Percentiles rank a stretch among this genome's conserved stretches.
phyloP scores from a whole-genome alignment of 2,329 filamentous ascomycete species.

The Ophiocordyceps robertsii region DNA sequence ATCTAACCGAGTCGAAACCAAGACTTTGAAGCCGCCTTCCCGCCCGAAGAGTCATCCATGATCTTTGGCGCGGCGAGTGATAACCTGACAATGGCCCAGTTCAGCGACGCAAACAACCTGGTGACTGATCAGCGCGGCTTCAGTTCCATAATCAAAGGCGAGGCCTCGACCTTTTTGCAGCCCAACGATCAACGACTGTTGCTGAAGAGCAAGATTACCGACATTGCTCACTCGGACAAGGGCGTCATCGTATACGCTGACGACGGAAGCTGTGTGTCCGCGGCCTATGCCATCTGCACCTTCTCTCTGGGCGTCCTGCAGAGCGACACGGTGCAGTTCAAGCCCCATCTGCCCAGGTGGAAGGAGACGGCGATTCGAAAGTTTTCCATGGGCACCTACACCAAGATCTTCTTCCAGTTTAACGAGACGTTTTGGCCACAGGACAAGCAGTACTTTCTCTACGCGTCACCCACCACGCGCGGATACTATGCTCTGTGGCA shows the following conservation, averaged over 20 bases:
- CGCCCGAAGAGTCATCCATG: slow-evolving; percentile 41
- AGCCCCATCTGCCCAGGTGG: slow-evolving; percentile 47
- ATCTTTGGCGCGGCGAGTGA: slow-evolving; percentile 41
- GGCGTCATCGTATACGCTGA: slow-evolving; percentile 39
- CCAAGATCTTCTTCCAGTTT: slow-evolving; percentile 61
- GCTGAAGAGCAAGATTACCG: slow-evolving; percentile 42
- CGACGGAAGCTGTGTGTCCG: slow-evolving; percentile 42
- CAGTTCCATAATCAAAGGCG: slow-evolving; percentile 39
- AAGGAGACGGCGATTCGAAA: slow-evolving; percentile 49
- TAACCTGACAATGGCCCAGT: slow-evolving; percentile 51
- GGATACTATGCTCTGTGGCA: slow-evolving; percentile 47
- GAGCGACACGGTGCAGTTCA: slow-evolving; percentile 42
- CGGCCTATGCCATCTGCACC: slow-evolving; percentile 51
- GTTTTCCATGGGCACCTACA: slow-evolving; percentile 59
- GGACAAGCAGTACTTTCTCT: slow-evolving; percentile 29
- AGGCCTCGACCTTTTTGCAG: slow-evolving; percentile 43
- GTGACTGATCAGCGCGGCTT: slow-evolving; percentile 50
- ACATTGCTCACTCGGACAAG: slow-evolving; percentile 35
- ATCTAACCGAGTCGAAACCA: no score
- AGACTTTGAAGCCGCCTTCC: slow-evolving; percentile 43
- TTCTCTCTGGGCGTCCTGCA: slow-evolving; percentile 58
- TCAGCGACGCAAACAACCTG: slow-evolving; percentile 46
- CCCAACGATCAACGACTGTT: slow-evolving; percentile 41
- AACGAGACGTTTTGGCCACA: slow-evolving; percentile 49
- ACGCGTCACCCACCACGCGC: slow-evolving; percentile 25